Evolutionary conservation across 1,284 basidiomycete genomes (phyloP).

Genomic region (Trichosporon inkin): DNA sequence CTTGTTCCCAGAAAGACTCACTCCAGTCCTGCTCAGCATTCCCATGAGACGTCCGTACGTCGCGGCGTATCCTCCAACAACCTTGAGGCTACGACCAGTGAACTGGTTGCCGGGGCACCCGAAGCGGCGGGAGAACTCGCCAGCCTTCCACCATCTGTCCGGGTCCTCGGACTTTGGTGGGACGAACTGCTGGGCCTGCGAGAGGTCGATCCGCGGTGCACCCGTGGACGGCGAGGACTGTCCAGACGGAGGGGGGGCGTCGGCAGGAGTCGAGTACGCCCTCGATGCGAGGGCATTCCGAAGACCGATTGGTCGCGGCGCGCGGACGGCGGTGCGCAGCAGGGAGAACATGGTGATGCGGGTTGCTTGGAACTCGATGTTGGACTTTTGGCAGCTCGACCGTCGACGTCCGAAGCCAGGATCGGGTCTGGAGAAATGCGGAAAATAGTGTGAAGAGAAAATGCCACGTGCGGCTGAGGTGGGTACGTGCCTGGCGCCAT

Average conservation of each 20-base stretch:
- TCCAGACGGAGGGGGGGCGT: not conserved
- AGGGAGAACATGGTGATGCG: not conserved
- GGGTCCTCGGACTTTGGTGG: slow-evolving; percentile 13
- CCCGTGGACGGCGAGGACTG: not conserved
- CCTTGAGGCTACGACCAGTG: slow-evolving; percentile 22
- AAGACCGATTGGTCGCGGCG: not conserved
- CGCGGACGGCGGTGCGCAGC: not conserved
- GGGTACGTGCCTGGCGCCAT: too few relatives aligned
- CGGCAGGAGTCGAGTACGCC: not conserved
- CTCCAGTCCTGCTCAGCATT: slow-evolving; percentile 3
- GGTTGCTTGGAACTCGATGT: too few relatives aligned
- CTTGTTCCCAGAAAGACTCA: not conserved
- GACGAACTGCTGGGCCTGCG: not conserved
- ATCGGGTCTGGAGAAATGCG: too few relatives aligned
- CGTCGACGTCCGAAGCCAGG: too few relatives aligned
- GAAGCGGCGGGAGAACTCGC: slow-evolving; percentile 4
- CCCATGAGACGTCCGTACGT: slow-evolving; percentile 23
- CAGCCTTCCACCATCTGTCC: slow-evolving; percentile 23
- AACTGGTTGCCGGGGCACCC: slow-evolving; percentile 27
- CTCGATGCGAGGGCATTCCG: not conserved
- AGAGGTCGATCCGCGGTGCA: not conserved
- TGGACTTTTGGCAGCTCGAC: too few relatives aligned
- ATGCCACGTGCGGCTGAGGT: too few relatives aligned
- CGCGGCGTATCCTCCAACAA: slow-evolving; percentile 11
- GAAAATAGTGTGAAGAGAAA: too few relatives aligned